phyloP scores from a whole-genome alignment of 345 rosid species.

The Cardamine chenopodiifolia region DNA sequence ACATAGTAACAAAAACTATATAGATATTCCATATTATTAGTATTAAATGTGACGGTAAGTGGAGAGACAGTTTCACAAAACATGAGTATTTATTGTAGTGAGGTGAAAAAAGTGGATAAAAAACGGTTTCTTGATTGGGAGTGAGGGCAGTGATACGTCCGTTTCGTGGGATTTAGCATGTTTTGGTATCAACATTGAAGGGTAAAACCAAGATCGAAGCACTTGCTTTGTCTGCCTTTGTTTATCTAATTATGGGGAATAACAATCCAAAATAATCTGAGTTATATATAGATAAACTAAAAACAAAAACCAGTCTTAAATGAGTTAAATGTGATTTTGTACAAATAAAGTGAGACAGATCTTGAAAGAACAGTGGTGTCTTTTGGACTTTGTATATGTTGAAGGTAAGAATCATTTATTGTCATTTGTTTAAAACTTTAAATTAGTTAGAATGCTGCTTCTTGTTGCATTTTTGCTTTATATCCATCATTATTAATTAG shows the following conservation, averaged over 20 bases:
- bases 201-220: constrained; percentile 39
- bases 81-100: constrained; percentile 30
- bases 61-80: constrained; percentile 16
- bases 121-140: constrained; percentile 26
- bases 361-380: constrained; percentile 34
- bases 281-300: background rate
- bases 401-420: constrained; percentile 23
- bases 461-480: background rate
- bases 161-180: constrained; percentile 35
- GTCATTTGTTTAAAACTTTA: background rate
- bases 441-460: background rate
- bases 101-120: constrained; percentile 25
- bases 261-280: constrained; percentile 9
- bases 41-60: background rate
- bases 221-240: constrained; percentile 40
- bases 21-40: background rate
- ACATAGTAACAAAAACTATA: background rate
- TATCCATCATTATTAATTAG: background rate
- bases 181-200: constrained; percentile 33
- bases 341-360: constrained; percentile 39
- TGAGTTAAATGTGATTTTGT: constrained; percentile 31
- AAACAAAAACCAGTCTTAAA: constrained; percentile 26
- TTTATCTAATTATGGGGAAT: constrained; percentile 40
- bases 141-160: constrained; percentile 35
- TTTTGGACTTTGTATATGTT: constrained; percentile 11